Base-by-base conservation (phyloP, 805 yeast species). In the Kluyveromyces dobzhanskii region DNA sequence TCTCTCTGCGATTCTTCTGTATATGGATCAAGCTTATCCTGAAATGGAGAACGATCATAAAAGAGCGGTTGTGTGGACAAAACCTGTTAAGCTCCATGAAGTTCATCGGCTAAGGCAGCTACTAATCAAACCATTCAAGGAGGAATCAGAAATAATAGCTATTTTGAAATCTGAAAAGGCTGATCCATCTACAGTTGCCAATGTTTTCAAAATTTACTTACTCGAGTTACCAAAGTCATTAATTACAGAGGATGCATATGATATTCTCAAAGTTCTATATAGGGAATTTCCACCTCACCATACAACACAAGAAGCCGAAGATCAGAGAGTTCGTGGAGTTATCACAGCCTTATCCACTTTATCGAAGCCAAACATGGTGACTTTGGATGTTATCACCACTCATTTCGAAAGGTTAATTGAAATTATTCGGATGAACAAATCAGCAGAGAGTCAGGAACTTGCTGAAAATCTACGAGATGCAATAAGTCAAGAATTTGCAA, bases 221-320 rank as follows among this genome's bases (percentile, higher is more conserved):
- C 64, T 85, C 54, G 95, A 86, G 55, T 67, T 85, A 33, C 95
- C 95, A 0, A 85, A 79, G 44, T 79, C 92, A 2, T 57, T 85
- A 30, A 71, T 86, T 4, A 78, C 90, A 1, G 65, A 71, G 41
- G 74, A 73, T 34, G 65, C 73, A 43, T 81, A 78, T 53, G 92
- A 83, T 47, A 63, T 80, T 29, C 67, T 85, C 48, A 78, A 76
- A 56, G 73, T 83, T 2, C 66, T 86, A 36, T 86, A 85, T 56
- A 50, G 67, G 51, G 61, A 75, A 51, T 71, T 69, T 51, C 65
- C 70, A 25, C 46, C 66, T 35, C 51, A 59, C 11, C 44, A 46
- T 5, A 47, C 45, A 14, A 37, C 45, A 2, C 37, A 44, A 4
- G 53, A 55, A 19, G 25, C 37, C 10, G 43, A 41, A 17, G 59